Evolutionary conservation across 129 eudicot species (phyloP), one percentile per base, ranked within the genome.

Genomic region (Flaveria linearis): DNA sequence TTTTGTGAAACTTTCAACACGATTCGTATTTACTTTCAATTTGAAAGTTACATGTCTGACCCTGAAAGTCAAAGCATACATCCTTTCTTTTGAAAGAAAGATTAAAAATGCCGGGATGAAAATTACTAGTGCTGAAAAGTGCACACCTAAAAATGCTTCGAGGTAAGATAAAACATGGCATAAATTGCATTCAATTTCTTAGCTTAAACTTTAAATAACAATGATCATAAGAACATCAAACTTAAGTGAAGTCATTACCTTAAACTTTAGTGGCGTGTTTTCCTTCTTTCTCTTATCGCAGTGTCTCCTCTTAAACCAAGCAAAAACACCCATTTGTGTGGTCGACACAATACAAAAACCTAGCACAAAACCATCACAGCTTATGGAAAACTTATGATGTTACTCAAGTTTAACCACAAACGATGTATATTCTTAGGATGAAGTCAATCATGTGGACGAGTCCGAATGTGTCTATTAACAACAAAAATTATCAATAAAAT

Each of bases 251-350:
- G 72, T 9, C 23, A 39, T 71, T 67, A 82, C 89, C 85, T 80
- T 62, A 11, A 80, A 58, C 71, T 83, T 83, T 72, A 80, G 45
- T 65, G 52, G 49, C 58, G 28, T 23, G 18, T 15, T 52, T 26
- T 50, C n/a, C 78, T 86, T 86, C 78, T 64, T 68, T 67, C 69
- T 74, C 85, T 75, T 80, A 69, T 69, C 56, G 52, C 83, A 5
- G 3, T 56, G 18, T 33, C 81, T 68, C 49, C 30, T 56, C 71
- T 83, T 86, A 49, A 86, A 76, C 79, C 90, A 86, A 63, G 52
- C 33, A 72, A 84, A 77, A 28, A 71, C 77, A 72, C 86, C 82
- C 86, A 82, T 82, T 53, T 33, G 20, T 51, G 56, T 42, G 26
- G 3, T 20, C 33, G 15, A 50, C 53, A 17, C 15, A 22, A 39